Conservation (phyloP, 164 flowering plant species). For the Echeveria elegans region DNA sequence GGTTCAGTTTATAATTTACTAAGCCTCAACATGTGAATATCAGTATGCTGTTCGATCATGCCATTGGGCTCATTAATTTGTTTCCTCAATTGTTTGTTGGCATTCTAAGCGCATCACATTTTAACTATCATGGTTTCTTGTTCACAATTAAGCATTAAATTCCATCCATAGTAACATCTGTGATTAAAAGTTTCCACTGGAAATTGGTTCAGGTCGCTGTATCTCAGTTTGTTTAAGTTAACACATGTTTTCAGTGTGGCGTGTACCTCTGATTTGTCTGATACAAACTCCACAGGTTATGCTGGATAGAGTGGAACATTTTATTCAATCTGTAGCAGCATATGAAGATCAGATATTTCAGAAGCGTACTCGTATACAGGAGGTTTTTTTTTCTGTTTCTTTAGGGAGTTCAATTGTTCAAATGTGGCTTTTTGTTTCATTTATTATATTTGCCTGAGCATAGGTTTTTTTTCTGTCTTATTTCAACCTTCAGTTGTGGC, state of each 20-base stretch:
- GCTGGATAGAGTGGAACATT: slow-evolving; percentile 80
- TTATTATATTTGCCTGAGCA: background rate
- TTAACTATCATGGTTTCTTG: too few relatives aligned
- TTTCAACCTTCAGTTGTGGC: background rate
- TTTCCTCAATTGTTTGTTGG: too few relatives aligned
- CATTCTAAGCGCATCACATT: too few relatives aligned
- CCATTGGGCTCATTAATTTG: too few relatives aligned
- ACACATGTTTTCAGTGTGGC: background rate
- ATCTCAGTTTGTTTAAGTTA: background rate
- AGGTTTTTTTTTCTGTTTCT: slow-evolving; percentile 34
- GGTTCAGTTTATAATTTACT: too few relatives aligned
- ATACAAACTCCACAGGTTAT: slow-evolving; percentile 40
- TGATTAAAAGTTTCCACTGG: background rate
- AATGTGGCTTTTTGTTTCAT: background rate
- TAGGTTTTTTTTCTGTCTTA: background rate
- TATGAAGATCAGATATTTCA: slow-evolving; percentile 85
- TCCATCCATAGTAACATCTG: background rate
- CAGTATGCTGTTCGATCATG: too few relatives aligned
- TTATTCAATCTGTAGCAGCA: slow-evolving; percentile 72
- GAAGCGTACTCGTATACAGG: slow-evolving; percentile 87
- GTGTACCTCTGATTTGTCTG: background rate
- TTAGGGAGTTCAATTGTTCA: background rate
- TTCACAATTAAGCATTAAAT: too few relatives aligned
- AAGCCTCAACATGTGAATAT: too few relatives aligned
- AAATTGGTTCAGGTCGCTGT: background rate